Base-by-base conservation (phyloP, 2,329 filamentous ascomycete species). In the Fusarium compactum region DNA sequence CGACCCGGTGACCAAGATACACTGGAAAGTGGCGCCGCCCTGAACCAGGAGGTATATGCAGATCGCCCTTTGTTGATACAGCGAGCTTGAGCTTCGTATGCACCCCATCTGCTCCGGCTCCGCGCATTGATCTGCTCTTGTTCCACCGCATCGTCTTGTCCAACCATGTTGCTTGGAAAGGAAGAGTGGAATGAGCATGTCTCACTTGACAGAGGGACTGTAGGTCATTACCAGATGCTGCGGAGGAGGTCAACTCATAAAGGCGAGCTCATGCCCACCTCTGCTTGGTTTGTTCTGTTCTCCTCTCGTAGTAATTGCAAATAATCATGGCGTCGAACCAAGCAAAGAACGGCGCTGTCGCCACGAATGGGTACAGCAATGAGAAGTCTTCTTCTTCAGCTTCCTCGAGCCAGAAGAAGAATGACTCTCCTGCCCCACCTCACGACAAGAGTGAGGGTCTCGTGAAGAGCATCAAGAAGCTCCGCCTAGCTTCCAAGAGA, bases 401-500 rank as follows among this genome's bases (percentile, higher is more conserved):
- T 48, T 55, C 50, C 8, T 53, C 50, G 29, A 53, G 24, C 34
- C 50, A 53, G 50, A 53, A 53, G 41, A 44, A 44, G 50, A 53
- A 53, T 22, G 50, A 53, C n/a, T 20, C 55, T 24, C 40, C 65
- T 22, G 50, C 55, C 38, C 53, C 58, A 11, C 51, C 65, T 7
- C 66, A 62, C 4, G 56, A 66, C n/a, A 71, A 73, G 56, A 77
- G 76, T 48, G 70, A 76, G 44, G 65, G 69, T n/a, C 47, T 71
- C 8, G 11, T 78, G 2, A 72, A 69, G 14, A 74, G 70, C 32
- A 70, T 82, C 46, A 75, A 78, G 67, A 76, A 79, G 50, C 71
- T 82, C 29, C 74, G 78, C 5, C 73, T 81, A 57, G 85, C 88
- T 7, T 88, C 89, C 2, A 83, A 83, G 62, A 82, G 87, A n/a